Base-by-base conservation (phyloP, 176 grass and related monocot species). In the Aegilops umbellulata region DNA sequence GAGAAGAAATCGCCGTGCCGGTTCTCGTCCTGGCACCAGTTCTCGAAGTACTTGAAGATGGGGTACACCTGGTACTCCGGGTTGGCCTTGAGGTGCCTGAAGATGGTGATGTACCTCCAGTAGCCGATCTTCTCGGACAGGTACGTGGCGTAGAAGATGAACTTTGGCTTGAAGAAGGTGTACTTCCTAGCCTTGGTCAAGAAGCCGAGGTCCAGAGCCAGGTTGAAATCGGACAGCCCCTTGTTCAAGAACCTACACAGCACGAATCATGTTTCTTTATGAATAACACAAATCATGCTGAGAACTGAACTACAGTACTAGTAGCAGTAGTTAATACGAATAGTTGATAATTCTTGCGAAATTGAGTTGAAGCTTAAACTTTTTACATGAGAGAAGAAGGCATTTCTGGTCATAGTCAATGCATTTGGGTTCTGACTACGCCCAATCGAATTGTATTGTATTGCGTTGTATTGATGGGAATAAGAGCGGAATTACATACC, bases 21-120 rank as follows among this genome's bases (percentile, higher is more conserved):
- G 88, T 99, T 99, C 94, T 99, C 94, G 8, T 96, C 97, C 88
- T 99, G 97, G 82, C 97, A 99, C 97, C 97, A 99, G 80, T 99
- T 99, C 87, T 99, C 97, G 8, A 99, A 99, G 85, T 96, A 96
- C 88, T 99, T 99, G 90, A 99, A 99, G 86, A 99, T 96, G 6
- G 97, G 97, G 65, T 99, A 96, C 60, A 92, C 74, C 88, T 99
- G 92, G 83, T 94, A 96, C 89, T 94, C 74, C 8, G 97, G 97
- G 79, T 99, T 94, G 0, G 82, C 92, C 80, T 95, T 91, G 78
- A 99, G 90, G 75, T 99, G 97, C 92, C 92, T 81, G 82, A 87
- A 99, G 41, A 99, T 99, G 78, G 97, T 99, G 82, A 99, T 99
- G 88, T 99, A 99, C 80, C 94, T 92, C 97, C 94, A 99, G 86